phyloP scores from a whole-genome alignment of 352 stramenopile genomes.

The Phytophthora constricta region DNA sequence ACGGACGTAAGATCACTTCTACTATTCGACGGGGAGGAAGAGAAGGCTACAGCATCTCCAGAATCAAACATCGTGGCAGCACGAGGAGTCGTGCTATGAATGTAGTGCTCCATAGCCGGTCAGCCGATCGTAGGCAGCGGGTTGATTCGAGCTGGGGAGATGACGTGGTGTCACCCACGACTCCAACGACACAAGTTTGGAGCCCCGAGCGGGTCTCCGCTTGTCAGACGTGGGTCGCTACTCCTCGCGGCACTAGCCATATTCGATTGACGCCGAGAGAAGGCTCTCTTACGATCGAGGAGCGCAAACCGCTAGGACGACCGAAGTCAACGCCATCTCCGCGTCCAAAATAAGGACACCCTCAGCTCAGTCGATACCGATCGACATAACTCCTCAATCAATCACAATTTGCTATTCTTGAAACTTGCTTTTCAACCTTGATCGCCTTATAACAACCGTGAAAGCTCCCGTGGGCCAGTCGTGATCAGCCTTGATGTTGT shows the following conservation, averaged over 20 bases:
- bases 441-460: too few relatives aligned
- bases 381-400: not conserved
- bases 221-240: constrained; percentile 23
- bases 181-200: constrained; percentile 21
- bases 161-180: constrained; percentile 11
- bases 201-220: constrained; percentile 9
- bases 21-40: constrained; percentile 1
- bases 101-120: constrained; percentile 12
- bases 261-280: constrained; percentile 29
- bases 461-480: too few relatives aligned
- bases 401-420: not conserved
- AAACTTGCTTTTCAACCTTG: too few relatives aligned
- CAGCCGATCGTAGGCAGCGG: constrained; percentile 20
- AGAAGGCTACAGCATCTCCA: constrained; percentile 6
- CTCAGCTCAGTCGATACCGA: constrained; percentile 13
- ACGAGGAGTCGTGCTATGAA: constrained; percentile 20
- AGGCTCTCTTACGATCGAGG: constrained; percentile 19
- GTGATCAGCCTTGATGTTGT: too few relatives aligned
- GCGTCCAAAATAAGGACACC: constrained; percentile 1
- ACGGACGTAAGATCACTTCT: constrained; percentile 9
- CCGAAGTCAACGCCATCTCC: constrained; percentile 14
- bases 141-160: constrained; percentile 11
- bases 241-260: constrained; percentile 11
- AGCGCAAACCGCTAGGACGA: constrained; percentile 20
- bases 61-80: constrained; percentile 8